These are phyloP conservation scores for Trebouxia gelatinosa DNA, from an alignment of 163 green algal genomes.

Conservation along the genomic window DNA sequence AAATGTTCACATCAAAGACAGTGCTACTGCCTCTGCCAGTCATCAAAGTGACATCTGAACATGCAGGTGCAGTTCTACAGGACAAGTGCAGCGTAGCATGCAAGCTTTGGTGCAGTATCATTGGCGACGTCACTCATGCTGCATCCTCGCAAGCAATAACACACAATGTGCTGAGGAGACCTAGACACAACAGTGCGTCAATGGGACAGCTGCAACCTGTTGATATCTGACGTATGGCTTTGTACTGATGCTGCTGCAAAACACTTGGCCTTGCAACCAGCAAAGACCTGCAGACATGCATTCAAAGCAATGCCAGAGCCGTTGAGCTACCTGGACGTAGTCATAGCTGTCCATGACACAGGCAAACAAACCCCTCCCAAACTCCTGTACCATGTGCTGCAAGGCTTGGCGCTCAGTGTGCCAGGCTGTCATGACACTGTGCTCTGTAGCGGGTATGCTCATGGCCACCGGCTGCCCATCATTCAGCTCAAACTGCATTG, in stretches of 20 bases:
- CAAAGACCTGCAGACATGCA: background rate
- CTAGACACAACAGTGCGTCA: background rate
- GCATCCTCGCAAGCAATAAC: too few relatives aligned
- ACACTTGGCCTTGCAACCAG: background rate
- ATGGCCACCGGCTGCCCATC: constrained; percentile 70
- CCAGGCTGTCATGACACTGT: constrained; percentile 93
- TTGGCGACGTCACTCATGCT: too few relatives aligned
- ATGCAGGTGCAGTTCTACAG: too few relatives aligned
- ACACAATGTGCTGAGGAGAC: too few relatives aligned
- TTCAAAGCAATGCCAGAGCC: too few relatives aligned
- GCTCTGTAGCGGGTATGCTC: constrained; percentile 90
- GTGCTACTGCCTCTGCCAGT: too few relatives aligned
- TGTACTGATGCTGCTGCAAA: background rate
- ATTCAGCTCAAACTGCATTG: constrained; percentile 86
- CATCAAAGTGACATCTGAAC: too few relatives aligned
- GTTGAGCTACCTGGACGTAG: constrained; percentile 54
- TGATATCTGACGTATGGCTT: too few relatives aligned
- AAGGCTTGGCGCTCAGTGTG: constrained; percentile 74
- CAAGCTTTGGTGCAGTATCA: too few relatives aligned
- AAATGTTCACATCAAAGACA: too few relatives aligned
- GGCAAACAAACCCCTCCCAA: constrained; percentile 77
- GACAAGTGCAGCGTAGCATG: too few relatives aligned
- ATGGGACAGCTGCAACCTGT: background rate
- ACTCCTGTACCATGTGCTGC: constrained; percentile 87
- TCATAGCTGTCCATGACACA: constrained; percentile 87